These are phyloP conservation scores for Fusarium sp. DNA, from an alignment of 2,329 filamentous ascomycete genomes.

Conservation along the genomic window DNA sequence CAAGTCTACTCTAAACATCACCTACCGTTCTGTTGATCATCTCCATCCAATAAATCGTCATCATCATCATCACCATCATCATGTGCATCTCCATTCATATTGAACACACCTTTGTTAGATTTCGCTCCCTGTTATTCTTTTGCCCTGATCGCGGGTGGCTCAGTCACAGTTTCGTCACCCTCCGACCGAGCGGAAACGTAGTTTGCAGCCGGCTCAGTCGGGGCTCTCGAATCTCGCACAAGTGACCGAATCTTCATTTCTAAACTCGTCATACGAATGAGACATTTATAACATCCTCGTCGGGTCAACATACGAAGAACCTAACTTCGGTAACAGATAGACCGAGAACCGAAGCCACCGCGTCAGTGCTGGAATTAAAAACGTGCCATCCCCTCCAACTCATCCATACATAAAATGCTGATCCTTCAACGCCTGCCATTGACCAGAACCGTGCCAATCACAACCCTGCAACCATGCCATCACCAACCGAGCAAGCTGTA, in stretches of 20 bases:
- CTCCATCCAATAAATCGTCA: too few relatives aligned
- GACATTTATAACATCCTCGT: not conserved
- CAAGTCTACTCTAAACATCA: not conserved
- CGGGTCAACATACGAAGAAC: not conserved
- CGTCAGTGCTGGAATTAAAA: not conserved
- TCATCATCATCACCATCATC: too few relatives aligned
- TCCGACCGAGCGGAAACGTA: not conserved
- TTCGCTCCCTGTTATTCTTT: not conserved
- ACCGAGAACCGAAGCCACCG: not conserved
- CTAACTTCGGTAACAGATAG: not conserved
- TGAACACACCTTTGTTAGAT: not conserved
- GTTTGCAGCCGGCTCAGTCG: not conserved
- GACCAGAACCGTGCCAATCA: not conserved
- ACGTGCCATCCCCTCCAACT: not conserved
- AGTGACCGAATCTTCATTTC: not conserved
- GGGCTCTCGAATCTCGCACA: not conserved
- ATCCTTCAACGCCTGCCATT: not conserved
- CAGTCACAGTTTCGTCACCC: not conserved
- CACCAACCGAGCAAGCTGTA: not conserved
- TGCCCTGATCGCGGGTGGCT: not conserved
- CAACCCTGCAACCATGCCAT: not conserved
- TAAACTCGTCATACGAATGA: not conserved
- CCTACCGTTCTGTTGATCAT: not conserved
- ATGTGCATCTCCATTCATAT: not conserved
- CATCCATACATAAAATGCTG: not conserved